Base-by-base conservation (phyloP, 2,329 filamentous ascomycete species). In the Fusarium nodosum region DNA sequence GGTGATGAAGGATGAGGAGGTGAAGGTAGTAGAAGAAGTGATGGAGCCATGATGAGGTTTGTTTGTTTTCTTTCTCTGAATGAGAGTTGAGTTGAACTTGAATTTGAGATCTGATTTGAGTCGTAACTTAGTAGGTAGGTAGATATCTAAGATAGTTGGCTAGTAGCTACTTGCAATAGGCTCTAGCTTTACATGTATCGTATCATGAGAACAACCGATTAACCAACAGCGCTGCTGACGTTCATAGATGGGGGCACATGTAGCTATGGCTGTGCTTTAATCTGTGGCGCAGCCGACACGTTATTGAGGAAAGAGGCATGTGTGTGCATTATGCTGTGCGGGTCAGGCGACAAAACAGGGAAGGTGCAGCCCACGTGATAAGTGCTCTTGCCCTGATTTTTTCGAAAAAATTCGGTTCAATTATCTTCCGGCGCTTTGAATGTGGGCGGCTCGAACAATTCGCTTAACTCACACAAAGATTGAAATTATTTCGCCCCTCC, bases 11-110 rank as follows among this genome's bases (percentile, higher is more conserved):
- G 87, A 31, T 83, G 81, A 30, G 90, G 89, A 50, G 90, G 88
- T 44, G 86, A 83, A 20, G 91, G 87, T 55, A 93, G 82, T 18
- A 93, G 82, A 36, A 93, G 83, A 26, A 91, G 82, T 33, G 72
- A 69, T 7, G 72, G 69, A 0, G 57, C 42, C 62, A 65, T 65
- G 3, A 31, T 54, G 18, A 28, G 6, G 10, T n/a, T 18, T 12
- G 33, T 28, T 15, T 20, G 7, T 10, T n/a, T n/a, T 7, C 20
- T 28, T 15, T 20, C 4, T 7, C 9, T 8, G 9, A 8, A 42
- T 16, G 11, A 50, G 6, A 20, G 18, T 20, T 7, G 22, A 20
- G 5, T 20, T 36, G 42, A n/a, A 45, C 18, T 45, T 8, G 42
- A 28, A 45, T 7, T 45, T 8, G 12, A 20, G 11, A 11, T 50